Percentiles rank a stretch among this genome's conserved stretches.
phyloP scores from a whole-genome alignment of 441 rosid genomes.

The Biscutella laevigata region DNA sequence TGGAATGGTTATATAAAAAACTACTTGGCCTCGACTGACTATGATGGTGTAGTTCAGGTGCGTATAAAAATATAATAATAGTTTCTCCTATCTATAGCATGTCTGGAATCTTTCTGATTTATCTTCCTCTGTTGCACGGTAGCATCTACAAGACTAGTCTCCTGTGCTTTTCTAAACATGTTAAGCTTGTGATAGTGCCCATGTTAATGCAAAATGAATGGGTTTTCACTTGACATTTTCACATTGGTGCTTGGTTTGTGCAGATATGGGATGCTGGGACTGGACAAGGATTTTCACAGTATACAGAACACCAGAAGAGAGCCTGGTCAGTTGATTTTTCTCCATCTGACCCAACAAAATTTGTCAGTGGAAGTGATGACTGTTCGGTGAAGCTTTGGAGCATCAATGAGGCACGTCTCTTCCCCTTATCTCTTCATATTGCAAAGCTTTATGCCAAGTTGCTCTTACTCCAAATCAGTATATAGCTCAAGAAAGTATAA shows the following conservation, averaged over 20 bases:
- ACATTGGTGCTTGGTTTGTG: slow-evolving; percentile 27
- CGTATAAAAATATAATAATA: slow-evolving; percentile 4
- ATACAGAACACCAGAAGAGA: slow-evolving; percentile 61
- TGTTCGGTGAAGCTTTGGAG: slow-evolving; percentile 82
- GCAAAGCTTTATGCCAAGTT: not conserved
- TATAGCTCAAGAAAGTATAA: not conserved
- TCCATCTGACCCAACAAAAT: slow-evolving; percentile 51
- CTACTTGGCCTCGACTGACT: slow-evolving; percentile 80
- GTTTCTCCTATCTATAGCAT: slow-evolving; percentile 2
- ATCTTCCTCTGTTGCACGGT: not conserved
- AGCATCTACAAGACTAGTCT: not conserved
- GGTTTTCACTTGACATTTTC: slow-evolving; percentile 13
- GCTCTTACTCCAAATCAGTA: not conserved
- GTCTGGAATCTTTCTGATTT: not conserved
- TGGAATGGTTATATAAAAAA: slow-evolving; percentile 82
- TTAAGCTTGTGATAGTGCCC: not conserved
- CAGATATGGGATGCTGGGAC: slow-evolving; percentile 84
- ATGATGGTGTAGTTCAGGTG: slow-evolving; percentile 74
- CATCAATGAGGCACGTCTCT: slow-evolving; percentile 52
- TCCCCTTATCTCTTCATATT: slow-evolving; percentile 9
- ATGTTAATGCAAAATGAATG: too few species aligned
- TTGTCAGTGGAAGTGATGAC: slow-evolving; percentile 88
- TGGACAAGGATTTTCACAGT: slow-evolving; percentile 60
- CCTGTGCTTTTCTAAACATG: not conserved
- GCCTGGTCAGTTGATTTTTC: slow-evolving; percentile 90